Conservation (phyloP, 2,329 filamentous ascomycete genomes). For the Ceratocystis cacaofunesta region DNA sequence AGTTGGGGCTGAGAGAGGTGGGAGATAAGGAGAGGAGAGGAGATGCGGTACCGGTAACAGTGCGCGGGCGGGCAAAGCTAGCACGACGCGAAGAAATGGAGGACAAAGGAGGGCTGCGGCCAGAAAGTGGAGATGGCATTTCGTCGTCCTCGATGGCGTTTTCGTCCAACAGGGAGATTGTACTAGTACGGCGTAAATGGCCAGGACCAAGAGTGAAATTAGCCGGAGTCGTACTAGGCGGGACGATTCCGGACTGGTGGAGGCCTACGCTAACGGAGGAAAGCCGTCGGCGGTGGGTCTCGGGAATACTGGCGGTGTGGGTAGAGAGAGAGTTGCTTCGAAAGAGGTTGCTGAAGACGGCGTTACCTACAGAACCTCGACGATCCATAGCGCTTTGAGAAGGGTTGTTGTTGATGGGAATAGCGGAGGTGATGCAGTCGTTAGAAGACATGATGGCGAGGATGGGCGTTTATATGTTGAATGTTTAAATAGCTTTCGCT, state of each 20-base stretch:
- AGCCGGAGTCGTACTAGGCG: conserved; percentile 36
- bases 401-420: conserved; percentile 23
- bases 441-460: conserved; percentile 9
- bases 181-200: conserved; percentile 49
- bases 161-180: conserved; percentile 55
- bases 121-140: conserved; percentile 25
- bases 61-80: conserved; percentile 14
- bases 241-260: background rate
- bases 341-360: conserved; percentile 44
- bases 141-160: conserved; percentile 58
- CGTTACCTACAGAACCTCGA: conserved; percentile 42
- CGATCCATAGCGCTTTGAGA: conserved; percentile 27
- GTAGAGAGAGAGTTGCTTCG: conserved; percentile 38
- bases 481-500: too few species aligned
- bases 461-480: background rate
- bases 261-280: conserved; percentile 10
- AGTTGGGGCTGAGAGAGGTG: background rate
- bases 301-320: conserved; percentile 31
- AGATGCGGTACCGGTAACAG: conserved; percentile 14
- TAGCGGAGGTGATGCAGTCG: conserved; percentile 10
- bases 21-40: conserved; percentile 4
- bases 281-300: conserved; percentile 51
- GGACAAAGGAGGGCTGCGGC: conserved; percentile 9
- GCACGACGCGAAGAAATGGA: conserved; percentile 12
- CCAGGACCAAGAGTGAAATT: conserved; percentile 6